These are phyloP conservation scores for Dorcoceras hygrometricum DNA, from an alignment of 257 asterid genomes.

Conservation along the genomic window DNA sequence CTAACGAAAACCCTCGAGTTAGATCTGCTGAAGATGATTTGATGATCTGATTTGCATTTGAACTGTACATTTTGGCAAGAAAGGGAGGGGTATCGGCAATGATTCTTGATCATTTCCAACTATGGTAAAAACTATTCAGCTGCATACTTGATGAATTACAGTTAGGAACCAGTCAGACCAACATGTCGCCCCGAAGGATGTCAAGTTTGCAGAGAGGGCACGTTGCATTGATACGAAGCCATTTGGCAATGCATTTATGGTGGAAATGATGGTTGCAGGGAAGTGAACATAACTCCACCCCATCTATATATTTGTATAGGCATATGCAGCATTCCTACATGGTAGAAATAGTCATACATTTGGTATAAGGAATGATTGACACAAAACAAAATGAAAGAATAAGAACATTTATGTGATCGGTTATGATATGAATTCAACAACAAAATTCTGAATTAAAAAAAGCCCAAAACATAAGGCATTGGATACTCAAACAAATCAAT, in stretches of 20 bases:
- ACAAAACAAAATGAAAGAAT: not conserved
- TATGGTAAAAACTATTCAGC: conserved; percentile 1
- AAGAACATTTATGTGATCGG: not conserved
- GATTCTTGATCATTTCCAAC: conserved; percentile 14
- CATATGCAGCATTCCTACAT: conserved; percentile 92
- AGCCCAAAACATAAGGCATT: not conserved
- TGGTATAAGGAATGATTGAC: not conserved
- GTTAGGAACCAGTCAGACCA: conserved; percentile 38
- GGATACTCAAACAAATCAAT: not conserved
- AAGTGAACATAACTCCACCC: conserved; percentile 71
- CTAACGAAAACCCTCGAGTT: conserved; percentile 19
- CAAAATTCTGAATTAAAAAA: not conserved
- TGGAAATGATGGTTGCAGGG: conserved; percentile 98
- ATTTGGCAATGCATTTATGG: conserved; percentile 61
- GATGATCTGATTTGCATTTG: conserved; percentile 19
- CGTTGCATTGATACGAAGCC: conserved; percentile 89
- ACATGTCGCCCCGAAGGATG: conserved; percentile 52
- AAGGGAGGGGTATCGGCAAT: conserved; percentile 5
- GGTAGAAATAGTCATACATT: not conserved
- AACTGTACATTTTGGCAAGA: conserved; percentile 40
- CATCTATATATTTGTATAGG: conserved; percentile 64
- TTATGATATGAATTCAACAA: not conserved
- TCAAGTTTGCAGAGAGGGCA: conserved; percentile 90
- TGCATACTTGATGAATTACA: conserved; percentile 3
- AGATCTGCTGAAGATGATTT: conserved; percentile 13